Evolutionary conservation across 208 protist species (phyloP).

Genomic region (Leishmania mexicana): DNA sequence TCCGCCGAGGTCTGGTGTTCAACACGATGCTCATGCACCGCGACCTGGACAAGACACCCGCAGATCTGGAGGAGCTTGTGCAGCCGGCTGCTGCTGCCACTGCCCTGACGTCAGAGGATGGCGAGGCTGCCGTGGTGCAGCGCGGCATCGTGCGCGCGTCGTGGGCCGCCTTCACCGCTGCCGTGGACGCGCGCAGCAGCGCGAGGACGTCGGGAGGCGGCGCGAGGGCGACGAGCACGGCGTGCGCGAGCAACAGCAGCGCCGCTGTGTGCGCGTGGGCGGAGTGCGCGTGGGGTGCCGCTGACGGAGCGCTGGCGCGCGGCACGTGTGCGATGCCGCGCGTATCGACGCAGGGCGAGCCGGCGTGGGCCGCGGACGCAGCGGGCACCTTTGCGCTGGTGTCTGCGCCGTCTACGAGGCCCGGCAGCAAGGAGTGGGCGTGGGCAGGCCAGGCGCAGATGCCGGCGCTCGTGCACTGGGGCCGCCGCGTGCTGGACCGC

Average conservation of each 20-base stretch:
- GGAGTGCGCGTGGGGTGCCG: background rate
- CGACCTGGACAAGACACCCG: background rate
- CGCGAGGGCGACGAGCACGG: background rate
- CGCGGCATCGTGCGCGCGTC: background rate
- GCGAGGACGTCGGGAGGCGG: background rate
- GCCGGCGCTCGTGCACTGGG: constrained; percentile 8
- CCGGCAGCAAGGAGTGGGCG: background rate
- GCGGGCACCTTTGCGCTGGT: constrained; percentile 9
- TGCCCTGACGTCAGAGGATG: background rate
- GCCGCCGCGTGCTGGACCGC: constrained; percentile 16
- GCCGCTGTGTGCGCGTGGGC: constrained; percentile 10
- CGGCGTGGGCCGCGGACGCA: constrained; percentile 10
- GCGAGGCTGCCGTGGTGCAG: background rate
- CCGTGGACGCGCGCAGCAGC: background rate
- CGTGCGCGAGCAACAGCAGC: constrained; percentile 4
- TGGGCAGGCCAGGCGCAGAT: constrained; percentile 13
- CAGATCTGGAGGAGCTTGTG: constrained; percentile 5
- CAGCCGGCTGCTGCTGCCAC: background rate
- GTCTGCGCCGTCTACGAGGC: background rate
- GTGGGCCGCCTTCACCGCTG: background rate
- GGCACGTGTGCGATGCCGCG: constrained; percentile 4
- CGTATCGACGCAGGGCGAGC: constrained; percentile 11
- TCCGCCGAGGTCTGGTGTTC: constrained; percentile 12
- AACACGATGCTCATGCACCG: constrained; percentile 19
- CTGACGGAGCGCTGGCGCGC: background rate